Percentiles rank a stretch among this genome's conserved stretches.
These are phyloP conservation scores for Apiospora sp. DNA, from an alignment of 2,329 filamentous ascomycete species.

Conservation along the genomic window DNA sequence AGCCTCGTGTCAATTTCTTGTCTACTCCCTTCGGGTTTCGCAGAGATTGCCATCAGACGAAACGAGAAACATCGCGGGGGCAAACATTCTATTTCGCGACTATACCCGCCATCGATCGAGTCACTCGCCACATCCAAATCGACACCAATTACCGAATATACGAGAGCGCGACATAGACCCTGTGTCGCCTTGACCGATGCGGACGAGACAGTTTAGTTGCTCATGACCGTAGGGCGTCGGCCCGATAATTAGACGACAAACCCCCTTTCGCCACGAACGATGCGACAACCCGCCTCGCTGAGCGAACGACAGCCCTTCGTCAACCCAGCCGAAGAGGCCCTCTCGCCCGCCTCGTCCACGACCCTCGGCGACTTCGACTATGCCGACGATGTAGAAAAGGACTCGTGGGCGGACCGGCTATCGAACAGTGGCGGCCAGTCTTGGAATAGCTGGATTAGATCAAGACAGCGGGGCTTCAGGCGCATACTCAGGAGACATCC, in stretches of 20 bases:
- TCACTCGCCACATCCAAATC: background rate
- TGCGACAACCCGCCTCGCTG: conserved; percentile 10
- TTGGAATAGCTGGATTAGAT: conserved; percentile 28
- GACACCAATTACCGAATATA: background rate
- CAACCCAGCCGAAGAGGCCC: background rate
- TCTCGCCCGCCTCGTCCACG: conserved; percentile 11
- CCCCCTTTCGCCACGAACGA: background rate
- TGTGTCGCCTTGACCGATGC: conserved; percentile 11
- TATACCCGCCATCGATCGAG: background rate
- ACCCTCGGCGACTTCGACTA: conserved; percentile 6
- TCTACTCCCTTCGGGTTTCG: background rate
- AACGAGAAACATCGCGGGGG: background rate
- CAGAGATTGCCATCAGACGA: background rate
- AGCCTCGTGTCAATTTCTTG: background rate
- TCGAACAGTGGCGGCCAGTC: background rate
- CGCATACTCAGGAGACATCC: conserved; percentile 34
- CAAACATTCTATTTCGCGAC: background rate
- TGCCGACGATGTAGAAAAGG: conserved; percentile 1
- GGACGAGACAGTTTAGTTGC: background rate
- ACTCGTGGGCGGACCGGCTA: background rate
- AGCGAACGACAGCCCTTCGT: conserved; percentile 21
- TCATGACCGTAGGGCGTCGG: background rate
- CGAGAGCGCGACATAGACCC: background rate
- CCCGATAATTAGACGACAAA: background rate
- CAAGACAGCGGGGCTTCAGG: conserved; percentile 33